phyloP scores from a whole-genome alignment of 768 basidiomycete species.

The Collybia nuda region DNA sequence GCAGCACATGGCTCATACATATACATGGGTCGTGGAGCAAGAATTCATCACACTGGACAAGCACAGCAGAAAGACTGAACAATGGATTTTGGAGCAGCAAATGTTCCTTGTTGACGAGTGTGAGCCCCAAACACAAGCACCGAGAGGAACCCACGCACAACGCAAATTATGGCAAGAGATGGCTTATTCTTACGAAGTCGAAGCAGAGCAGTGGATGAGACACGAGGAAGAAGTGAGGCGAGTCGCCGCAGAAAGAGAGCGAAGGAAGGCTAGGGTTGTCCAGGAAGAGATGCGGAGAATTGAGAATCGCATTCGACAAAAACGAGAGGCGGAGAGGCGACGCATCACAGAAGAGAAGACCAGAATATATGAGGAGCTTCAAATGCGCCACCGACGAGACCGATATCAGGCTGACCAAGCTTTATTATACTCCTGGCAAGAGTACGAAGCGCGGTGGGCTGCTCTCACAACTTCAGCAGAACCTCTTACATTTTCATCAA shows the following conservation, averaged over 20 bases:
- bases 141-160: constrained; percentile 8
- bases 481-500: constrained; percentile 52
- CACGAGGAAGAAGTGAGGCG: constrained; percentile 46
- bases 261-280: constrained; percentile 42
- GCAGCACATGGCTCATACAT: constrained; percentile 43
- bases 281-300: constrained; percentile 57
- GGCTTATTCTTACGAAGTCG: constrained; percentile 48
- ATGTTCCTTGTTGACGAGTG: constrained; percentile 27
- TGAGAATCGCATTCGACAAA: constrained; percentile 49
- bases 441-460: constrained; percentile 69
- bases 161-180: constrained; percentile 53
- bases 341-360: constrained; percentile 48
- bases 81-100: constrained; percentile 68
- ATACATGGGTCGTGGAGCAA: constrained; percentile 54
- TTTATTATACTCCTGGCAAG: constrained; percentile 55
- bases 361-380: constrained; percentile 31
- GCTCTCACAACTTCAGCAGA: constrained; percentile 44
- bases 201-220: constrained; percentile 53
- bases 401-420: constrained; percentile 41
- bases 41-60: constrained; percentile 41
- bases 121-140: constrained; percentile 10
- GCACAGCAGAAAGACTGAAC: constrained; percentile 52
- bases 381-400: constrained; percentile 45
- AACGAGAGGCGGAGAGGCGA: constrained; percentile 48
- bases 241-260: constrained; percentile 44